A percentile compares a stretch with the other conserved stretches of the same genome.
phyloP scores from a whole-genome alignment of 2,329 filamentous ascomycete species.

The Colletotrichum chrysophilum region DNA sequence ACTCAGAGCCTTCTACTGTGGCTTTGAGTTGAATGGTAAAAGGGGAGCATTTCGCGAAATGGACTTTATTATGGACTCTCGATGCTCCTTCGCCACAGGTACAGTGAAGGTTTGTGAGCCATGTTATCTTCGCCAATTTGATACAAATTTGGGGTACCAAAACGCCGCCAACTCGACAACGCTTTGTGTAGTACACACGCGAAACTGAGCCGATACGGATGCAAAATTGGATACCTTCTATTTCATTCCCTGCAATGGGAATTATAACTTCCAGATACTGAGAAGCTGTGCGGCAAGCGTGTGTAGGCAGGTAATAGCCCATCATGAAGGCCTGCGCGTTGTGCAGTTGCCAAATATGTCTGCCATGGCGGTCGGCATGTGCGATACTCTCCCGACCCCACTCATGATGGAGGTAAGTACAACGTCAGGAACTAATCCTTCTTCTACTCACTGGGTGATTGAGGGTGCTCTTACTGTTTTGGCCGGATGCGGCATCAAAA shows the following conservation, averaged over 20 bases:
- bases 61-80: too few species aligned
- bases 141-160: background rate
- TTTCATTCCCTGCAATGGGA: too few species aligned
- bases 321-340: background rate
- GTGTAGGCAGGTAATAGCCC: too few species aligned
- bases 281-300: too few species aligned
- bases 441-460: background rate
- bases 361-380: background rate
- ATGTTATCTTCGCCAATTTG: background rate
- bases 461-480: background rate
- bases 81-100: background rate
- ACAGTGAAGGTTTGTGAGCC: background rate
- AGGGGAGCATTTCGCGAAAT: background rate
- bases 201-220: too few species aligned
- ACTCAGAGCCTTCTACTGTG: background rate
- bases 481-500: background rate
- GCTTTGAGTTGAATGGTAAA: background rate
- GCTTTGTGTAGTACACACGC: background rate
- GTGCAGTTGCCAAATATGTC: background rate
- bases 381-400: background rate
- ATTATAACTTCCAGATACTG: too few species aligned
- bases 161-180: background rate
- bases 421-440: background rate
- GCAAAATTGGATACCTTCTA: too few species aligned
- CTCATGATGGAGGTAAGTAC: background rate